Percentiles rank a stretch among this genome's conserved stretches.
Conservation (phyloP, 2,329 filamentous ascomycete species). For the Pseudogymnoascus sp. region DNA sequence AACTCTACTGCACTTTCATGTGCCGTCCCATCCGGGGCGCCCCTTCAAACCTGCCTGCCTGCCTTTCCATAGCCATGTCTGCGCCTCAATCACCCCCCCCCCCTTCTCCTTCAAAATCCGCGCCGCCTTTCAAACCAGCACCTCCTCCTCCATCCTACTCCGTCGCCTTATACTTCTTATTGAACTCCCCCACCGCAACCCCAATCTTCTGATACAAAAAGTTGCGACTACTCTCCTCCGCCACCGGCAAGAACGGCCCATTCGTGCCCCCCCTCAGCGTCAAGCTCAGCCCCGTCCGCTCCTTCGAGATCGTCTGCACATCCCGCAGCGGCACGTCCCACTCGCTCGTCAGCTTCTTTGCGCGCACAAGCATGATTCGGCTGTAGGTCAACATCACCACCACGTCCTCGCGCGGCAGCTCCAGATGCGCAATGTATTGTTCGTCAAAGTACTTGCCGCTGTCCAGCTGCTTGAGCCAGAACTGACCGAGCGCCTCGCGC, state of each 20-base stretch:
- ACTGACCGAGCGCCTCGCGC: constrained; percentile 91
- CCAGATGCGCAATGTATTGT: constrained; percentile 91
- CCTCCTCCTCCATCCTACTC: constrained; percentile 17
- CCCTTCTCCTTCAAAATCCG: background rate
- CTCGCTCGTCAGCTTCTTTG: constrained; percentile 76
- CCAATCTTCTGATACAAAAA: constrained; percentile 60
- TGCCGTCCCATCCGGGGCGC: background rate
- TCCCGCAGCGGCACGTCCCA: constrained; percentile 97
- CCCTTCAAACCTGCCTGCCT: background rate
- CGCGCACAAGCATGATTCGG: constrained; percentile 83
- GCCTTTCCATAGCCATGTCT: background rate
- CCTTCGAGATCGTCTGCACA: constrained; percentile 93
- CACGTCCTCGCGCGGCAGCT: constrained; percentile 81
- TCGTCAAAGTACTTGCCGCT: constrained; percentile 98
- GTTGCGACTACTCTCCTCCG: constrained; percentile 66
- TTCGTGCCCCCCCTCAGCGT: constrained; percentile 83
- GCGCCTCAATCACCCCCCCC: background rate
- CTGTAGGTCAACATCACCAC: constrained; percentile 82
- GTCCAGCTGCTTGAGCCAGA: constrained; percentile 97
- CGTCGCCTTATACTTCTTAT: constrained; percentile 43
- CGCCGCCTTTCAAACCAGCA: background rate
- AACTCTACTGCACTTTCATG: background rate
- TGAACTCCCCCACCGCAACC: constrained; percentile 60
- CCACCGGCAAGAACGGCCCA: constrained; percentile 88
- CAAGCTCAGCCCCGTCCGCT: constrained; percentile 86